Evolutionary conservation across 2,329 filamentous ascomycete genomes (phyloP).

Genomic region (Dissoconium aciculare): DNA sequence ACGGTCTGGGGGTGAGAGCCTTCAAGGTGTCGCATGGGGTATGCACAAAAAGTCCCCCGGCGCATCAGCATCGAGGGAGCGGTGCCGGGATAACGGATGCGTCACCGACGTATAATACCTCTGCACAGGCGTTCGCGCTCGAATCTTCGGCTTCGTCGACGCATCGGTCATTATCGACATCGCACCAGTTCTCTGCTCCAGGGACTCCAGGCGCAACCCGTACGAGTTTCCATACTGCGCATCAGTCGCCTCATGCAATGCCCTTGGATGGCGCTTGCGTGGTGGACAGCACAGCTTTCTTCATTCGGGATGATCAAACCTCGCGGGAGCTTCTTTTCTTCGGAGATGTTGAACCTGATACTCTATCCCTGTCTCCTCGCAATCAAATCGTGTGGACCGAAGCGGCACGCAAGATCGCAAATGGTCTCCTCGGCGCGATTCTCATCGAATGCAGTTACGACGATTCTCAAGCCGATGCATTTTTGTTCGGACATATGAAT

Average conservation of each 20-base stretch:
- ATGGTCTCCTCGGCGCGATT: conserved; percentile 58
- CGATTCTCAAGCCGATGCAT: conserved; percentile 59
- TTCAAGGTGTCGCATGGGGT: conserved; percentile 81
- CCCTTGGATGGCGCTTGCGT: conserved; percentile 38
- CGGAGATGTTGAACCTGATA: conserved; percentile 89
- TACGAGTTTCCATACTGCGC: conserved; percentile 15
- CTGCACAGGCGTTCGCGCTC: too few relatives aligned
- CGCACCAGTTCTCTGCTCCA: conserved; percentile 16
- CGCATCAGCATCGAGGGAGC: conserved; percentile 29
- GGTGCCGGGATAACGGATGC: conserved; percentile 26
- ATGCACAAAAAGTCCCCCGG: conserved; percentile 51
- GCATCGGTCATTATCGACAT: conserved; percentile 16
- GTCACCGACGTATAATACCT: conserved; percentile 16
- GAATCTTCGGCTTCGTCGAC: conserved; percentile 7
- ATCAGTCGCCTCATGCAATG: conserved; percentile 15
- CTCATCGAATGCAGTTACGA: conserved; percentile 96
- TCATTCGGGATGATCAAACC: conserved; percentile 50
- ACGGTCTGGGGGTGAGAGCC: conserved; percentile 76
- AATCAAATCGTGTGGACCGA: conserved; percentile 76
- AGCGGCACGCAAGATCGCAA: conserved; percentile 69
- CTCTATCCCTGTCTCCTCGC: conserved; percentile 63
- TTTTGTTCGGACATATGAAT: conserved; percentile 77
- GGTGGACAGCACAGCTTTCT: conserved; percentile 83
- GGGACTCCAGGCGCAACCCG: conserved; percentile 19
- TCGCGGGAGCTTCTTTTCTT: conserved; percentile 77